Conservation (phyloP, 2,329 filamentous ascomycete species). For the Didymella segeticola region DNA sequence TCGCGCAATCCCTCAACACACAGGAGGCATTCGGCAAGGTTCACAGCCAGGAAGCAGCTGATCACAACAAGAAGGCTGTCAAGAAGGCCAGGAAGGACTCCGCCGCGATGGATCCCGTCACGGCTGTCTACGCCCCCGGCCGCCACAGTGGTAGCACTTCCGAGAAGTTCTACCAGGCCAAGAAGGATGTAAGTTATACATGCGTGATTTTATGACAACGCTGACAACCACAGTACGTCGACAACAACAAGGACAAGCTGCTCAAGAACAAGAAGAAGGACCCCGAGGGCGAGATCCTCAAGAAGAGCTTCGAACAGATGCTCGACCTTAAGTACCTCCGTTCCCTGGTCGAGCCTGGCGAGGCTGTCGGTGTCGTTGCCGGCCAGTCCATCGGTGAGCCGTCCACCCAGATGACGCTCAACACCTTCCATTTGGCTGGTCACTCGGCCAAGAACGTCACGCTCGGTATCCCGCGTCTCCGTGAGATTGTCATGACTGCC, state of each 20-base stretch:
- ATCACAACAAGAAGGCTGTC: slow-evolving; percentile 70
- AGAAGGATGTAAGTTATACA: slow-evolving; percentile 62
- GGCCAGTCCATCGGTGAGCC: slow-evolving; percentile 97
- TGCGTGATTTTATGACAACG: too few species aligned
- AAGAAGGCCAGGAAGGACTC: slow-evolving; percentile 79
- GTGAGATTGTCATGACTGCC: slow-evolving; percentile 98
- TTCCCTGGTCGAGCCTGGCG: slow-evolving; percentile 90
- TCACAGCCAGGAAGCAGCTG: slow-evolving; percentile 70
- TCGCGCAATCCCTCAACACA: slow-evolving; percentile 78
- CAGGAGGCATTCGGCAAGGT: slow-evolving; percentile 60
- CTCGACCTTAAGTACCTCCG: slow-evolving; percentile 92
- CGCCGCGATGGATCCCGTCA: slow-evolving; percentile 76
- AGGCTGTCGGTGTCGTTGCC: slow-evolving; percentile 95
- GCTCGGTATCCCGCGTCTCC: slow-evolving; percentile 92
- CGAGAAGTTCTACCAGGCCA: slow-evolving; percentile 78
- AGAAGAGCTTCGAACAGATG: slow-evolving; percentile 79
- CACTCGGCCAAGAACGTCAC: slow-evolving; percentile 99
- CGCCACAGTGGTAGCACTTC: slow-evolving; percentile 85
- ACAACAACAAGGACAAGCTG: slow-evolving; percentile 71
- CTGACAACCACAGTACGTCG: slow-evolving; percentile 71
- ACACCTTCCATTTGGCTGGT: slow-evolving; percentile 99
- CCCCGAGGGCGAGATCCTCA: slow-evolving; percentile 54
- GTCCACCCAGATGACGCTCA: slow-evolving; percentile 98
- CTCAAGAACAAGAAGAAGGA: slow-evolving; percentile 67
- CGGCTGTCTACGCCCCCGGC: slow-evolving; percentile 75